Evolutionary conservation across 176 grass and related monocot genomes (phyloP).

Genomic region (Thalia dealbata): DNA sequence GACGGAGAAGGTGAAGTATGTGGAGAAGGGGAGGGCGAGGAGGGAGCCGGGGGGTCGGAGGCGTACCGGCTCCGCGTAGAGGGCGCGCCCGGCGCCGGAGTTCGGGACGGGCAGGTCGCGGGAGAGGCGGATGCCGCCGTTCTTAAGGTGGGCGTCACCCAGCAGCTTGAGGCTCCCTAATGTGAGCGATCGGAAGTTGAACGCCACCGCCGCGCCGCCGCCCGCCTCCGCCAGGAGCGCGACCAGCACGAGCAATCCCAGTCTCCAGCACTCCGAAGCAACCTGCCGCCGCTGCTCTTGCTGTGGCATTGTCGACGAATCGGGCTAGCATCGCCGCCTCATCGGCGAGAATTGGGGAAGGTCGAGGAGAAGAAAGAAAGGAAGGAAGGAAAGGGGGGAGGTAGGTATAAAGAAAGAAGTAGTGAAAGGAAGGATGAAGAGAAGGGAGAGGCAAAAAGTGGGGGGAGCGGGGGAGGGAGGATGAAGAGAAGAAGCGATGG

Average conservation of each 20-base stretch:
- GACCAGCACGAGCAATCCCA: slow-evolving; percentile 7
- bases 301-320: background rate
- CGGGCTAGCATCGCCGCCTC: slow-evolving; percentile 9
- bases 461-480: background rate
- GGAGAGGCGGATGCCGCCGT: slow-evolving; percentile 72
- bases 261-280: background rate
- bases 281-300: background rate
- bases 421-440: background rate
- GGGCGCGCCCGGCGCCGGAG: slow-evolving; percentile 56
- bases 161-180: slow-evolving; percentile 53
- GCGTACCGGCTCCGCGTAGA: slow-evolving; percentile 42
- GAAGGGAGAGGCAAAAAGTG: background rate
- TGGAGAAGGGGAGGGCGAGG: slow-evolving; percentile 55
- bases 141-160: slow-evolving; percentile 92
- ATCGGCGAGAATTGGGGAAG: slow-evolving; percentile 19
- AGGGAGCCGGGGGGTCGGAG: slow-evolving; percentile 18
- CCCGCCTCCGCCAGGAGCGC: slow-evolving; percentile 7
- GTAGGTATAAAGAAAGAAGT: slow-evolving; percentile 17
- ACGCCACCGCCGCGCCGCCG: slow-evolving; percentile 17
- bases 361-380: background rate
- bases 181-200: slow-evolving; percentile 73
- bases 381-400: slow-evolving; percentile 2
- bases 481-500: background rate
- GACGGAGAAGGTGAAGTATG: slow-evolving; percentile 77
- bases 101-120: slow-evolving; percentile 71